A percentile compares a stretch with the other conserved stretches of the same genome.
Evolutionary conservation across 768 basidiomycete genomes (phyloP).

Genomic region (Russula griseocarnosa): DNA sequence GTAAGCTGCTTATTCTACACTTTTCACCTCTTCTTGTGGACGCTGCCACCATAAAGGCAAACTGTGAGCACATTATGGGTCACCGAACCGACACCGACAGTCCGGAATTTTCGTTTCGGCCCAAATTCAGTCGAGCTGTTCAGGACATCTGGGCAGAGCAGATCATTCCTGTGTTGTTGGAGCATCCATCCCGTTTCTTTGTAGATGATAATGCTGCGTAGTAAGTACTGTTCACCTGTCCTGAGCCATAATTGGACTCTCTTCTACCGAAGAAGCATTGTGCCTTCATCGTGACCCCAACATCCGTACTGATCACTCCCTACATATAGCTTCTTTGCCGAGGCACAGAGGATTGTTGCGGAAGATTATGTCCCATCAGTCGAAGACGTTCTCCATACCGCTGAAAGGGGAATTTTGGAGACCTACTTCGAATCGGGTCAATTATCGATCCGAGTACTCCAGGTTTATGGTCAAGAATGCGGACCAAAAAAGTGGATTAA

Average conservation of each 20-base stretch:
- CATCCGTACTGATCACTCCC: constrained; percentile 30
- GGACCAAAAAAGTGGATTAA: constrained; percentile 49
- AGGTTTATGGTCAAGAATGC: constrained; percentile 62
- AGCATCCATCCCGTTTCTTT: not conserved
- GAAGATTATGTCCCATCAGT: constrained; percentile 78
- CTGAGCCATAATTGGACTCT: not conserved
- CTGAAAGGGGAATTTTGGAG: constrained; percentile 77
- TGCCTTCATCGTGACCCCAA: not conserved
- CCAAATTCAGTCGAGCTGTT: constrained; percentile 5
- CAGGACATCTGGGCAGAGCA: constrained; percentile 33
- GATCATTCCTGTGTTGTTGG: constrained; percentile 34
- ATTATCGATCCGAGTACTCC: constrained; percentile 53
- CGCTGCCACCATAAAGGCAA: not conserved
- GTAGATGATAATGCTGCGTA: constrained; percentile 13
- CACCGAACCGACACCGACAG: not conserved
- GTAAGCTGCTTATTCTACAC: not conserved
- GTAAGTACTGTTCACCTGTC: constrained; percentile 5
- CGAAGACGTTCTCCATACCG: constrained; percentile 77
- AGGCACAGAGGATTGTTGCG: constrained; percentile 74
- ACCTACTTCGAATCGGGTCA: constrained; percentile 56
- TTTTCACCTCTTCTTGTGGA: not conserved
- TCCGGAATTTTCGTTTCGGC: constrained; percentile 32
- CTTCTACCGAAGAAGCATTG: not conserved
- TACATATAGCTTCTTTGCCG: constrained; percentile 68
- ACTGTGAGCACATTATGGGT: constrained; percentile 1